Base-by-base conservation (phyloP, 164 flowering plant genomes). In the Aristolochia contorta region DNA sequence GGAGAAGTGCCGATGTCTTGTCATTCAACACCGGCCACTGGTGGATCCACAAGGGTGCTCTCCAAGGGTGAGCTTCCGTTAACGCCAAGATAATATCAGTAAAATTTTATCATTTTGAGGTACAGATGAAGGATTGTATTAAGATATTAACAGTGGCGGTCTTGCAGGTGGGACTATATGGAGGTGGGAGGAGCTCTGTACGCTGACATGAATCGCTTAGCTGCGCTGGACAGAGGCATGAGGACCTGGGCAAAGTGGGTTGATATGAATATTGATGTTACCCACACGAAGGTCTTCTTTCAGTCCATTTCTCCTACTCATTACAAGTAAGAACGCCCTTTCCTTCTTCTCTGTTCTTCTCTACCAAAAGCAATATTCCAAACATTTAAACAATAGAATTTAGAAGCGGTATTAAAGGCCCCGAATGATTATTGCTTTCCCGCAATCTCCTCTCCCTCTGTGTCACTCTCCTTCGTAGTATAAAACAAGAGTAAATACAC, bases 191-290 rank as follows among this genome's bases (percentile, higher is more conserved):
- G 93, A 14, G 57, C 63, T 15, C 58, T 69, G 22, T 84, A 80
- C 61, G 68, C 76, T 71, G 88, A 92, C 72, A 89, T 89, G 93
- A 88, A 92, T 60, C 76, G 88, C 0, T 56, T 80, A 74, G 75
- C 68, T 57, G 98, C 95, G 12, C 57, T 82, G 56, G 84, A 85
- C 46, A 82, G 63, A 65, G 98, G 83, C 14, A 60, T 92, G 32
- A 77, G 73, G 54, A 89, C 98, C 32, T 92, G 96, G 98, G 82
- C 91, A 1, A 69, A 67, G 56, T 92, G 96, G 93, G 83, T 83
- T 3, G 98, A 92, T 30, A 9, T 69, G 24, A 79, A 84, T 48
- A 46, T 91, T 54, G 88, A 92, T 68, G 61, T 18, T 20, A 67
- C 69, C 19, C 77, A 63, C 66, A 85, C 93, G 62, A 74, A 69